phyloP scores from a whole-genome alignment of 2,329 filamentous ascomycete genomes.

The Ophiostoma ulmi region DNA sequence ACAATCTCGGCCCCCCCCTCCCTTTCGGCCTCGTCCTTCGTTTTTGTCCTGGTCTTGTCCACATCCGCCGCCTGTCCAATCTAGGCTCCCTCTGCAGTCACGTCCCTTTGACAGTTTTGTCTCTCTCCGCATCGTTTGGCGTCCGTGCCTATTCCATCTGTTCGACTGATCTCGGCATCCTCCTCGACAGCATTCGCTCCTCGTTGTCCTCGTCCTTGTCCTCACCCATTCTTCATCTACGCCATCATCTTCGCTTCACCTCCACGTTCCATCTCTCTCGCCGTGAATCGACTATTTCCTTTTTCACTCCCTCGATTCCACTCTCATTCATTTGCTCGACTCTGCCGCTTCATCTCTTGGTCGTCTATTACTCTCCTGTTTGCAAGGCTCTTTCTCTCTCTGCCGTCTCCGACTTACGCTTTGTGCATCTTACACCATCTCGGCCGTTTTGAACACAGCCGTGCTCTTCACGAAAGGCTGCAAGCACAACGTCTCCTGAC shows the following conservation, averaged over 20 bases:
- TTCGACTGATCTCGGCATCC: not conserved
- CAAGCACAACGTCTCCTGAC: no score
- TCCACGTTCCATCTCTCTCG: not conserved
- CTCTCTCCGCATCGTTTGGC: not conserved
- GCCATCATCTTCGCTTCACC: not conserved
- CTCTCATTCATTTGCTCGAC: not conserved
- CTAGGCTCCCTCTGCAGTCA: not conserved
- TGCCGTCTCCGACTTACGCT: not conserved
- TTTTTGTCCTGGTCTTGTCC: slow-evolving; percentile 1
- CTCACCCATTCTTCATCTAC: not conserved
- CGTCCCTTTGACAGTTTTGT: not conserved
- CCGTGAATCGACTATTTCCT: not conserved
- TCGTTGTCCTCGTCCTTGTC: not conserved
- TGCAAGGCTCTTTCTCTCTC: not conserved
- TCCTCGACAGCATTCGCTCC: not conserved
- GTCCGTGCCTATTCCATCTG: not conserved
- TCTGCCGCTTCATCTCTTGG: not conserved
- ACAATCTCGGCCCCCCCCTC: slow-evolving; percentile 13
- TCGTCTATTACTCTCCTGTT: not conserved
- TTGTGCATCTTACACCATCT: not conserved
- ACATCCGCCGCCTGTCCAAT: not conserved
- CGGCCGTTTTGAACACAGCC: not conserved
- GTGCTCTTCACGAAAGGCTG: not conserved
- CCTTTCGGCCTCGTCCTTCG: slow-evolving; percentile 6
- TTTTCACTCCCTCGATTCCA: not conserved